Evolutionary conservation across 2,329 filamentous ascomycete species (phyloP).

Genomic region (Nannizziopsis barbatae): DNA sequence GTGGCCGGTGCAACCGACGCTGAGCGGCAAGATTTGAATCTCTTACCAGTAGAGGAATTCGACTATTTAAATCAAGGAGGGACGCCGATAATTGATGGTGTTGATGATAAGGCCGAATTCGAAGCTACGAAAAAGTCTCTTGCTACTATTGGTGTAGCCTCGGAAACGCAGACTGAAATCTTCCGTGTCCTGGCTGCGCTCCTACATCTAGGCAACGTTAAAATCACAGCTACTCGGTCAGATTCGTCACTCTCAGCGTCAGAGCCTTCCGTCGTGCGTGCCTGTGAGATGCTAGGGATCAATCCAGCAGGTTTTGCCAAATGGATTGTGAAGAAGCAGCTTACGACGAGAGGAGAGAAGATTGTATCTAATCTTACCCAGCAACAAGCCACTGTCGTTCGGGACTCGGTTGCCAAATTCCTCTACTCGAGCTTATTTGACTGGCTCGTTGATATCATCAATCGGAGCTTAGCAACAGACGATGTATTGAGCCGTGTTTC

Average conservation of each 20-base stretch:
- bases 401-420: conserved; percentile 96
- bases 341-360: conserved; percentile 91
- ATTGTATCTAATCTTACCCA: conserved; percentile 92
- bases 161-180: conserved; percentile 65
- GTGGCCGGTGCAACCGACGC: conserved; percentile 80
- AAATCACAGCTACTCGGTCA: conserved; percentile 79
- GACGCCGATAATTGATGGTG: conserved; percentile 78
- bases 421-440: conserved; percentile 98
- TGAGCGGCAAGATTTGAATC: conserved; percentile 65
- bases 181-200: conserved; percentile 85
- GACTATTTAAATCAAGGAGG: conserved; percentile 95
- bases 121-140: conserved; percentile 76
- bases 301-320: conserved; percentile 78
- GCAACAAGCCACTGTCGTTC: conserved; percentile 84
- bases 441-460: conserved; percentile 98
- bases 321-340: conserved; percentile 98
- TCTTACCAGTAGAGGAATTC: conserved; percentile 78
- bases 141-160: conserved; percentile 71
- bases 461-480: conserved; percentile 76
- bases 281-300: conserved; percentile 77
- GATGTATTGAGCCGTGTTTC: conserved; percentile 70
- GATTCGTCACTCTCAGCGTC: conserved; percentile 72
- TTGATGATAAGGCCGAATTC: conserved; percentile 93
- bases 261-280: conserved; percentile 71
- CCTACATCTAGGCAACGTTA: conserved; percentile 89